phyloP scores from a whole-genome alignment of 768 basidiomycete species.

The Tephrocybe sp. region DNA sequence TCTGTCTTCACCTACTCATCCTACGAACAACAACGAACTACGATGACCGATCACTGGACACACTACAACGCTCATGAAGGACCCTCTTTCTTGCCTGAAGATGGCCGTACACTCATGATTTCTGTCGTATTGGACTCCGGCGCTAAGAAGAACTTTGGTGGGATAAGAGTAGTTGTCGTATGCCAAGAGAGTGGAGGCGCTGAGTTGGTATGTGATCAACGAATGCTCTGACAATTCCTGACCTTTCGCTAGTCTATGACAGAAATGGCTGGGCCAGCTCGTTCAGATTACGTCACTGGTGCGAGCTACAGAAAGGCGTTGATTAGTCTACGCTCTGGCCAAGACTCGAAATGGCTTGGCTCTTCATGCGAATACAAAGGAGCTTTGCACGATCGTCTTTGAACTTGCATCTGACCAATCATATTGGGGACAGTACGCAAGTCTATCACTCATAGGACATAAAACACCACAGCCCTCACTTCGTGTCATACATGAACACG shows the following conservation, averaged over 20 bases:
- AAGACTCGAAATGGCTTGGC: background rate
- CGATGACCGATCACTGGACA: constrained; percentile 1
- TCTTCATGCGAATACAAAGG: background rate
- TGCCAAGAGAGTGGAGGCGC: background rate
- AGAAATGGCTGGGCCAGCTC: background rate
- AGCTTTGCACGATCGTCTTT: constrained; percentile 9
- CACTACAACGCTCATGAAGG: constrained; percentile 4
- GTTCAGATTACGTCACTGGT: background rate
- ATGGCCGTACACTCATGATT: constrained; percentile 10
- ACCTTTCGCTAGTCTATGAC: background rate
- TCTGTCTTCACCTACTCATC: background rate
- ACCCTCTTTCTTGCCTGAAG: constrained; percentile 8
- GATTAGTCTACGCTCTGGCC: background rate
- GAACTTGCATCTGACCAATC: background rate
- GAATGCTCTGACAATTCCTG: background rate
- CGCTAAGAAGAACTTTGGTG: constrained; percentile 3
- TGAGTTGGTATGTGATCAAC: constrained; percentile 5
- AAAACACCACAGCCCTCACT: background rate
- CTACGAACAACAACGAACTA: background rate
- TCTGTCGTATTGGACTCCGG: constrained; percentile 12
- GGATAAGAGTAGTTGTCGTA: constrained; percentile 12
- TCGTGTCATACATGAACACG: constrained; percentile 4
- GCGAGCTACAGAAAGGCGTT: background rate
- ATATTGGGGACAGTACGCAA: constrained; percentile 9
- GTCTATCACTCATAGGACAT: background rate